phyloP scores from a whole-genome alignment of 2,329 filamentous ascomycete genomes.

The Microascus cirrosus region DNA sequence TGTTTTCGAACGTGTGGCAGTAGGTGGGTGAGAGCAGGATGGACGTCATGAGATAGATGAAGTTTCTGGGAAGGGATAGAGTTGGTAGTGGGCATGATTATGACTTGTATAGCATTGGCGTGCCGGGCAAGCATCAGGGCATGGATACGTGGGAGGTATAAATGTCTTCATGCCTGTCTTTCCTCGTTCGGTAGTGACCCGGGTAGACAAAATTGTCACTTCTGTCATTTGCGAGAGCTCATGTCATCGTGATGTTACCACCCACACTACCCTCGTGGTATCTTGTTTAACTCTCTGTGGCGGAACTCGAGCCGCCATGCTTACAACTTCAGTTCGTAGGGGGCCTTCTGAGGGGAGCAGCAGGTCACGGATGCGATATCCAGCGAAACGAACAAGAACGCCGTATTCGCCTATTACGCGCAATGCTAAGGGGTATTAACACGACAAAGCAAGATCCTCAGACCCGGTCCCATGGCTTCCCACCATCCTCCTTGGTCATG shows the following conservation, averaged over 20 bases:
- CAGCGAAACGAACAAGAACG: not conserved
- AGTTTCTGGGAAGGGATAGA: not conserved
- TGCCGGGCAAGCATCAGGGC: not conserved
- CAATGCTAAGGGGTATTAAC: not conserved
- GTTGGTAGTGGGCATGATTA: not conserved
- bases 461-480: no score
- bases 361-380: not conserved
- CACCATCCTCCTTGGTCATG: no score
- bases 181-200: not conserved
- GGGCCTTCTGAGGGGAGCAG: not conserved
- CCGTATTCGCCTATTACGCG: not conserved
- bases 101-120: not conserved
- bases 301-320: no score
- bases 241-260: not conserved
- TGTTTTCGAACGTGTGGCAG: constrained; percentile 95
- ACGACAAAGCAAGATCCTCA: not conserved
- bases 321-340: no score
- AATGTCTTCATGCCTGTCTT: not conserved
- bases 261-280: not conserved
- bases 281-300: not conserved
- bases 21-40: constrained; percentile 24
- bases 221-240: not conserved
- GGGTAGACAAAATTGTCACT: not conserved
- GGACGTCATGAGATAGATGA: no score
- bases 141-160: not conserved